Evolutionary conservation across 2,329 filamentous ascomycete species (phyloP).

Genomic region (Trichoderma breve): DNA sequence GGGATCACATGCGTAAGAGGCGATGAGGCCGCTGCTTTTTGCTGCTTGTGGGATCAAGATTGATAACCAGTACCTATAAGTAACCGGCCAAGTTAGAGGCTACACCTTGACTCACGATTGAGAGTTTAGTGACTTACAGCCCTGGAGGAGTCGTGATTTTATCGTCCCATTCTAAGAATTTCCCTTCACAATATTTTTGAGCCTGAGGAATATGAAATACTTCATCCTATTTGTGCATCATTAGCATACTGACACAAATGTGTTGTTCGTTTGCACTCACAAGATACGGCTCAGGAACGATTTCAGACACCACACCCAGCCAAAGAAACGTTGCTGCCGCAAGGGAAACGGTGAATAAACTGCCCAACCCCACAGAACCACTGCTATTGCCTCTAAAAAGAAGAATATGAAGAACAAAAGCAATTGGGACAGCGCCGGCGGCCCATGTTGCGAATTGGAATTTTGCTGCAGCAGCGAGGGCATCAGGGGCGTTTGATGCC

Average conservation of each 20-base stretch:
- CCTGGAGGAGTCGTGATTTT: constrained; percentile 97
- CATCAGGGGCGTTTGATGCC: constrained; percentile 7
- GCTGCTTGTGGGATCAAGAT: constrained; percentile 29
- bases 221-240: constrained; percentile 61
- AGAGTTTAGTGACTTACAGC: constrained; percentile 50
- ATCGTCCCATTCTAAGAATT: constrained; percentile 81
- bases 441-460: constrained; percentile 13
- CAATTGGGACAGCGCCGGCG: constrained; percentile 11
- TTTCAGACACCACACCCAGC: constrained; percentile 27
- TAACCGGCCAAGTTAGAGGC: not conserved
- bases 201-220: constrained; percentile 89
- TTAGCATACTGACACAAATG: constrained; percentile 20
- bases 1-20: constrained; percentile 29
- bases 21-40: constrained; percentile 14
- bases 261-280: constrained; percentile 35
- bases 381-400: not conserved
- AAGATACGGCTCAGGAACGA: constrained; percentile 54
- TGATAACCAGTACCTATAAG: constrained; percentile 47
- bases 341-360: constrained; percentile 24
- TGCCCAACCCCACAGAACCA: not conserved
- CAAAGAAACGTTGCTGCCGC: constrained; percentile 25
- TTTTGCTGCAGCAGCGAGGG: not conserved
- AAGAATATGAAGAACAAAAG: constrained; percentile 4
- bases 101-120: not conserved
- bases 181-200: constrained; percentile 76